Conservation (phyloP, 441 rosid species). For the Pelargonium australe region DNA sequence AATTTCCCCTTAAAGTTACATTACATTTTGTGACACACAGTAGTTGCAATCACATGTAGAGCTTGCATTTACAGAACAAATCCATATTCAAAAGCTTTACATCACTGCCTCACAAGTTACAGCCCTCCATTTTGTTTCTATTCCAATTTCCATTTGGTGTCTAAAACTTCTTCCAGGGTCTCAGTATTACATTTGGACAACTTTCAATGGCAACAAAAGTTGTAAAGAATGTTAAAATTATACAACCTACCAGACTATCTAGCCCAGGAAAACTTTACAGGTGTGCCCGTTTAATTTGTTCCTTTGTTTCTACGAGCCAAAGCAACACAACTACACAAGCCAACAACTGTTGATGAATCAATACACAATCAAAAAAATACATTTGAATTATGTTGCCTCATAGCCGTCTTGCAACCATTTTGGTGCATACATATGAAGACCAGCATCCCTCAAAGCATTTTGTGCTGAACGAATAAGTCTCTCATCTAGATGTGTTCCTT, state of each 20-base stretch:
- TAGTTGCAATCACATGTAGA: too few relatives aligned
- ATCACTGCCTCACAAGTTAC: neutral
- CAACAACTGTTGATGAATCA: neutral
- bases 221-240: neutral
- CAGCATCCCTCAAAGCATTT: constrained; percentile 76
- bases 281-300: neutral
- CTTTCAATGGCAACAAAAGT: neutral
- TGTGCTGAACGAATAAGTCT: constrained; percentile 57
- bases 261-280: too few relatives aligned
- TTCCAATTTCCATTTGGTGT: neutral
- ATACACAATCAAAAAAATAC: neutral
- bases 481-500: constrained; percentile 53
- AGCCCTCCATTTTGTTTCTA: neutral
- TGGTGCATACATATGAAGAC: constrained; percentile 43
- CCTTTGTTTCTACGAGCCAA: neutral
- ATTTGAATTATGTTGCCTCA: constrained; percentile 18
- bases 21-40: too few relatives aligned
- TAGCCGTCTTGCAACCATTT: constrained; percentile 60
- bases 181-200: too few relatives aligned
- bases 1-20: too few relatives aligned
- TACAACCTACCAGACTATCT: neutral
- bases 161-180: neutral
- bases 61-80: neutral
- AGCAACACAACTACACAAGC: neutral
- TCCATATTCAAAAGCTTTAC: neutral